A percentile compares a stretch with the other conserved stretches of the same genome.
phyloP scores from a whole-genome alignment of 2,329 filamentous ascomycete genomes.

The Colletotrichum sp. region DNA sequence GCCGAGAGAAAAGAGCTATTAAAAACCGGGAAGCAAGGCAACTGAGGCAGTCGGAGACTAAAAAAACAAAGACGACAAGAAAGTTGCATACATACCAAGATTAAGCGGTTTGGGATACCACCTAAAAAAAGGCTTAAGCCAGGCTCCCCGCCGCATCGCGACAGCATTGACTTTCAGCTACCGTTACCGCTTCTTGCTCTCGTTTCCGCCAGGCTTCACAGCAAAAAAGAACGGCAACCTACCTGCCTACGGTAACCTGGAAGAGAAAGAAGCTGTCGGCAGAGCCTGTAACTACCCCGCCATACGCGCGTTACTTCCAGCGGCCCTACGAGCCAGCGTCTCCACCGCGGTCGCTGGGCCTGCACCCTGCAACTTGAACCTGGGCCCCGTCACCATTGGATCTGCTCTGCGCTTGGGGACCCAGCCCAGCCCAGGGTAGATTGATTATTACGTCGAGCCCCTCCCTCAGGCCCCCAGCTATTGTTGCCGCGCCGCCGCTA shows the following conservation, averaged over 20 bases:
- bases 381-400: conserved; percentile 10
- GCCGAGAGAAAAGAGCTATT: not conserved
- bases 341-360: not conserved
- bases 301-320: conserved; percentile 20
- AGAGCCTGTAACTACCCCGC: conserved; percentile 15
- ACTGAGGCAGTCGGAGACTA: not conserved
- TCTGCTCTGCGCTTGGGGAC: conserved; percentile 8
- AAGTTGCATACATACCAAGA: not conserved
- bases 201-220: not conserved
- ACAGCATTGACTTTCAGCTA: conserved; percentile 1
- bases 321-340: not conserved
- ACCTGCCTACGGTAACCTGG: not conserved
- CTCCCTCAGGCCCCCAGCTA: not conserved
- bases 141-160: not conserved
- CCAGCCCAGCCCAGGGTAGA: conserved; percentile 10
- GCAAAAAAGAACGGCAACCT: not conserved
- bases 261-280: not conserved
- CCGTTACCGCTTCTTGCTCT: not conserved
- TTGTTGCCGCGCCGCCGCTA: not conserved
- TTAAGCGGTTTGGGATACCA: not conserved
- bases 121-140: not conserved
- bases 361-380: conserved; percentile 1
- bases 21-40: not conserved
- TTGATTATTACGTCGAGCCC: conserved; percentile 20
- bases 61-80: not conserved